A percentile compares a stretch with the other conserved stretches of the same genome.
phyloP scores from a whole-genome alignment of 139 green algal genomes.

The Tetratostichococcus sp. region DNA sequence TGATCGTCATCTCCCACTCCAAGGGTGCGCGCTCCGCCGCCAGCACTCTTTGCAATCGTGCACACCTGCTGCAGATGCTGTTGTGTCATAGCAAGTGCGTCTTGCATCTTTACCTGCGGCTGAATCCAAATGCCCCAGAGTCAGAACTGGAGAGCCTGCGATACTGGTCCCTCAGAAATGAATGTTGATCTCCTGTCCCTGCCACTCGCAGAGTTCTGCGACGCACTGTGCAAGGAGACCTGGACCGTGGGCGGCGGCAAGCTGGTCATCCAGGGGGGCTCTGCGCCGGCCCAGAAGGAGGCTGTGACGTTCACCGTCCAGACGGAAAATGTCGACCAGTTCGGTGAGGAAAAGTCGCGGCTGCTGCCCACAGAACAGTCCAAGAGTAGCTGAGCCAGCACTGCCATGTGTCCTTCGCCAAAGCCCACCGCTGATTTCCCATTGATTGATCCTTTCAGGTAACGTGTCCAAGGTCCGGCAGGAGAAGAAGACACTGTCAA shows the following conservation, averaged over 20 bases:
- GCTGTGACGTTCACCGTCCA: constrained; percentile 74
- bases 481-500: constrained; percentile 79
- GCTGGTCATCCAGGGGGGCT: constrained; percentile 47
- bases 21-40: background rate
- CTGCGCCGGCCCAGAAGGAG: constrained; percentile 26
- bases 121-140: too few relatives aligned
- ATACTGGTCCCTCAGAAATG: background rate
- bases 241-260: constrained; percentile 79
- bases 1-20: constrained; percentile 88
- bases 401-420: too few relatives aligned
- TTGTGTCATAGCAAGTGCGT: background rate
- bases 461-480: constrained; percentile 86
- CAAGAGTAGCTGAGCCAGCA: too few relatives aligned
- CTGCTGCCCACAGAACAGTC: too few relatives aligned
- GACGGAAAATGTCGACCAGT: constrained; percentile 79
- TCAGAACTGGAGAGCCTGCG: too few relatives aligned
- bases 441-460: constrained; percentile 43
- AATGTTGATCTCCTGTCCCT: background rate
- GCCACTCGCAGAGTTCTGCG: constrained; percentile 57
- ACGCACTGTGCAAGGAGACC: constrained; percentile 75
- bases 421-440: background rate
- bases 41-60: background rate
- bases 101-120: background rate
- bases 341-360: constrained; percentile 66
- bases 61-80: background rate